Evolutionary conservation across 2,329 filamentous ascomycete genomes (phyloP).

Genomic region (Alternaria sp.): DNA sequence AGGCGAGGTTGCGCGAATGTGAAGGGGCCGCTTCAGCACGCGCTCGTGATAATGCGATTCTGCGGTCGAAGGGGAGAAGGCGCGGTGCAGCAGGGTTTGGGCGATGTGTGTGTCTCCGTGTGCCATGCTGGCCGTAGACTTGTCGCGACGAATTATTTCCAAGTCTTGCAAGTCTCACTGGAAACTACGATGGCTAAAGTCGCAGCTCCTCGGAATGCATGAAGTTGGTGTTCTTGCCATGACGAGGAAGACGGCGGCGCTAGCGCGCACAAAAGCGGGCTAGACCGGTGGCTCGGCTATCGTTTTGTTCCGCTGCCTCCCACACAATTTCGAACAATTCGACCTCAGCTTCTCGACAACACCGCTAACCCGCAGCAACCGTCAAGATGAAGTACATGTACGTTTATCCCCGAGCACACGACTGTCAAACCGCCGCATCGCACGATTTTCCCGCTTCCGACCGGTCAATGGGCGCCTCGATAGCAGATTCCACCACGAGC

Average conservation of each 20-base stretch:
- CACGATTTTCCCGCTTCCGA: constrained; percentile 22
- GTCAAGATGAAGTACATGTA: constrained; percentile 97
- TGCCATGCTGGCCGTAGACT: constrained; percentile 22
- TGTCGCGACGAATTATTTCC: not conserved
- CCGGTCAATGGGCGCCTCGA: constrained; percentile 20
- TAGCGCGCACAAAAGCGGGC: constrained; percentile 16
- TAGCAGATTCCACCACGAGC: constrained; percentile 22
- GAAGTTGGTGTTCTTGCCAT: constrained; percentile 1
- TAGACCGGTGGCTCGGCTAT: constrained; percentile 25
- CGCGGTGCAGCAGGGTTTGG: constrained; percentile 73
- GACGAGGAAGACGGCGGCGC: constrained; percentile 10
- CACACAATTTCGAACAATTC: constrained; percentile 20
- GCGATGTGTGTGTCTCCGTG: constrained; percentile 30
- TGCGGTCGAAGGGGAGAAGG: constrained; percentile 77
- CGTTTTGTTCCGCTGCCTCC: constrained; percentile 21
- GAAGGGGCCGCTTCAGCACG: constrained; percentile 81
- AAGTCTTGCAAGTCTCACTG: not conserved
- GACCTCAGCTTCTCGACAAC: constrained; percentile 36
- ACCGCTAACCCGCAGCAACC: constrained; percentile 48
- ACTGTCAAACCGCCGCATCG: constrained; percentile 22
- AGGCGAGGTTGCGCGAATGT: constrained; percentile 79
- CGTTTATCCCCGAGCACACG: constrained; percentile 29
- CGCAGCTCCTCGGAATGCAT: not conserved
- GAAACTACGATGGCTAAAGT: not conserved
- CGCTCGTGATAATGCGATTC: constrained; percentile 80